Evolutionary conservation across 2,329 filamentous ascomycete species (phyloP).

Genomic region (Cyphellophora attinorum): DNA sequence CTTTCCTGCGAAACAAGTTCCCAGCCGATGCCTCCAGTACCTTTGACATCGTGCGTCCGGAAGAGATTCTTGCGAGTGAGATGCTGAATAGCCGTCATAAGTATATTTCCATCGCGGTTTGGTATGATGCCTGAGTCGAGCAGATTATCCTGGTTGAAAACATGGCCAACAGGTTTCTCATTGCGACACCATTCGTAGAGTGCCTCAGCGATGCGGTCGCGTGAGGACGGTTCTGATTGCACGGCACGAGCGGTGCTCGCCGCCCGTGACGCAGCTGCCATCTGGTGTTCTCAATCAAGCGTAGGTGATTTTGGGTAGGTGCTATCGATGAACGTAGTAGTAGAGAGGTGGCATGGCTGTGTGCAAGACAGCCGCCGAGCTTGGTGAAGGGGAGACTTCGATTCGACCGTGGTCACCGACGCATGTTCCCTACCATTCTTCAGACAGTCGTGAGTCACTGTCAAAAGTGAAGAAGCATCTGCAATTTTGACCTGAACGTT

Average conservation of each 20-base stretch:
- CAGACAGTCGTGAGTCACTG: no score
- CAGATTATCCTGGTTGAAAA: conserved; percentile 38
- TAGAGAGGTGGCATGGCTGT: conserved; percentile 3
- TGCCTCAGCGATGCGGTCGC: conserved; percentile 29
- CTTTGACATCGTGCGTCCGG: conserved; percentile 31
- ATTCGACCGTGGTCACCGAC: no score
- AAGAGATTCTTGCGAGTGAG: conserved; percentile 38
- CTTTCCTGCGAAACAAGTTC: conserved; percentile 38
- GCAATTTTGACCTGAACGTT: no score
- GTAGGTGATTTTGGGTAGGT: no score
- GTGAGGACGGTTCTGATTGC: conserved; percentile 12
- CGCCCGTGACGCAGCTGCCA: conserved; percentile 6
- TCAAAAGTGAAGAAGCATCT: no score
- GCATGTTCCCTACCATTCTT: no score
- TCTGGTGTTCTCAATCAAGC: conserved; percentile 1
- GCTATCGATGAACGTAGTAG: conserved; percentile 17
- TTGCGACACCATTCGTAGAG: conserved; percentile 35
- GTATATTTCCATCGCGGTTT: conserved; percentile 30
- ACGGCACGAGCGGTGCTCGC: background rate
- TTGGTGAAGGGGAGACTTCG: no score
- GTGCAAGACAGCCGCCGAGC: no score
- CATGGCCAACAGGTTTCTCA: conserved; percentile 29
- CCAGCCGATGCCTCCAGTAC: conserved; percentile 33
- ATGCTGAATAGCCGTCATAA: conserved; percentile 34
- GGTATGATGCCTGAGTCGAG: conserved; percentile 33